Conservation (phyloP, 2,329 filamentous ascomycete species). For the Xylaria sp. region DNA sequence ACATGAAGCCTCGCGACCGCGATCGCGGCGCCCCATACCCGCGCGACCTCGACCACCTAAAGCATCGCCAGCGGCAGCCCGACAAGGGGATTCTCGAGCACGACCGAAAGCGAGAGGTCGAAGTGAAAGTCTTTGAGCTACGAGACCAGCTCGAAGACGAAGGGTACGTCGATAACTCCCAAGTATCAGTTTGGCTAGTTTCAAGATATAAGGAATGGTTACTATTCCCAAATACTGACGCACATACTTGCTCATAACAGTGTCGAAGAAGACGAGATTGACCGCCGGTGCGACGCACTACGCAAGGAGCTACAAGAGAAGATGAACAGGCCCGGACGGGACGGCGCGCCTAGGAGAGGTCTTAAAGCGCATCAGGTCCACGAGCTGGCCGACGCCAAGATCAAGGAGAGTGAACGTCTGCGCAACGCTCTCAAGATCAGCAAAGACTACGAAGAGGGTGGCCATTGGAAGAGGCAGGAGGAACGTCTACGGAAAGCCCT, state of each 20-base stretch:
- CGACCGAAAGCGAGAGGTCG: constrained; percentile 88
- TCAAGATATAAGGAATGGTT: background rate
- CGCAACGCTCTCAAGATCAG: constrained; percentile 87
- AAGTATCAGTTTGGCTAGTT: background rate
- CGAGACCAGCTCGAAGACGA: constrained; percentile 92
- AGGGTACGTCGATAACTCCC: constrained; percentile 63
- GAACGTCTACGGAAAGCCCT: constrained; percentile 65
- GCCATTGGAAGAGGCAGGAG: constrained; percentile 86
- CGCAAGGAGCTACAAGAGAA: constrained; percentile 70
- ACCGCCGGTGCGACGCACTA: constrained; percentile 74
- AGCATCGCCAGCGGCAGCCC: constrained; percentile 82
- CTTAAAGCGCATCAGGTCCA: constrained; percentile 96
- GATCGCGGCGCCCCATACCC: constrained; percentile 80
- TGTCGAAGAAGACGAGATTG: constrained; percentile 90
- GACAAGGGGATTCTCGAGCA: constrained; percentile 95
- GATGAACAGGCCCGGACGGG: constrained; percentile 56
- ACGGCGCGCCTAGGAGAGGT: constrained; percentile 57
- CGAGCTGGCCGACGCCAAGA: constrained; percentile 95
- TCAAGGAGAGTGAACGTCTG: constrained; percentile 90
- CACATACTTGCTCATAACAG: constrained; percentile 54
- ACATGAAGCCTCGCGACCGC: constrained; percentile 85
- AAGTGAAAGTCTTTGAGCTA: constrained; percentile 92
- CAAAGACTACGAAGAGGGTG: constrained; percentile 84
- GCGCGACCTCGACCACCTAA: constrained; percentile 72
- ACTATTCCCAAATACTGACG: background rate